Base-by-base conservation (phyloP, 108 stramenopile species). In the Cyclotella sp. region DNA sequence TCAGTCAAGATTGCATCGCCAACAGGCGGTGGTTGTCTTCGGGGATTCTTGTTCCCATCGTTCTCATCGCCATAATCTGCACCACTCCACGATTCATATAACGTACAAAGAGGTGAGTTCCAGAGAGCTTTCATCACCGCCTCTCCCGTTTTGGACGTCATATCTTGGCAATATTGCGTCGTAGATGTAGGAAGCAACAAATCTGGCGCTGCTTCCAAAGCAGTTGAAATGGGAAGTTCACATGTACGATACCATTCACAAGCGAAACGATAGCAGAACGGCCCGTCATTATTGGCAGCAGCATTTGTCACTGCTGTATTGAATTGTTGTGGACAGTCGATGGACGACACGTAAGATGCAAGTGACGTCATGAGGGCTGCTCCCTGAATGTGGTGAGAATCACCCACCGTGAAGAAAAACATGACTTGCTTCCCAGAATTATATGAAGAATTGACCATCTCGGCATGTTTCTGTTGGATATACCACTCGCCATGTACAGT, bases 161-260 rank as follows among this genome's bases (percentile, higher is more conserved):
- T 95, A 52, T 92, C 89, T 76, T 91, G 89, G 65, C 94, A 95
- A 55, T 85, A 89, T 60, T 92, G 85, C 6, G 94, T 92, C 13
- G 76, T 53, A 4, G 78, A 63, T 18, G 91, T 95, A 9, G 94
- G 94, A 5, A 91, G 69, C 27, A 92, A 72, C 14, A 95, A 71
- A 88, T 93, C 88, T 13, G 92, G 87, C 11, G 91, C 91, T 3
- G 89, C 94, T 64, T 89, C 94, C 19, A 91, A 16, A 2, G 94
- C 94, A 44, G 88, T 95, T 12, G 86, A 70, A 58, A 89, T 86
- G 8, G 90, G 87, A 29, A 95, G 82, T 75, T 95, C 94, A 18
- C 90, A 91, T 2, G 94, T 95, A 14, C 94, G 85, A 76, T 89
- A 93, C 92, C 94, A 95, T 82, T 92, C 90, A 51, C 91, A 84